A percentile compares a stretch with the other conserved stretches of the same genome.
phyloP scores from a whole-genome alignment of 352 stramenopile species.

The Phytophthora foliorum region DNA sequence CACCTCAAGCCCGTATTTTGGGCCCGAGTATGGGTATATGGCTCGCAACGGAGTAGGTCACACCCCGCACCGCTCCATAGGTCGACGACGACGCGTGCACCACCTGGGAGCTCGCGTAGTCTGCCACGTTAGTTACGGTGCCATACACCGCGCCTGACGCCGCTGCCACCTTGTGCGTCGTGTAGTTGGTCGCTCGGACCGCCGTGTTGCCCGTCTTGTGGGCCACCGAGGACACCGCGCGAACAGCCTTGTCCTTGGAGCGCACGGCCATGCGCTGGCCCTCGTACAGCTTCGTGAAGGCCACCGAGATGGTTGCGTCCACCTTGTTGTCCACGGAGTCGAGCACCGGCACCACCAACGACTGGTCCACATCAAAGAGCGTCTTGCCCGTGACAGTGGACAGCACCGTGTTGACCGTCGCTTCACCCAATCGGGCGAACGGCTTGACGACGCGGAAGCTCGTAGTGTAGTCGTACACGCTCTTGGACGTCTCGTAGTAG shows the following conservation, averaged over 20 bases:
- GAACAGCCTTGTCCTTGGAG: constrained; percentile 70
- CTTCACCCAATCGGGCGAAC: constrained; percentile 74
- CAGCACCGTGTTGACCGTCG: constrained; percentile 72
- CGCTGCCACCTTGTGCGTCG: constrained; percentile 47
- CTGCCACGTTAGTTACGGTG: constrained; percentile 52
- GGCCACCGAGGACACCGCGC: constrained; percentile 45
- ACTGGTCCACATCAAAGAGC: constrained; percentile 67
- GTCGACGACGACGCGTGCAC: constrained; percentile 76
- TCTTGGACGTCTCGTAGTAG: constrained; percentile 87
- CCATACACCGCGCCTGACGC: constrained; percentile 42
- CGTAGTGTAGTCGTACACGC: constrained; percentile 85
- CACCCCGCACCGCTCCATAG: constrained; percentile 58
- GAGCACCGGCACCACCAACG: constrained; percentile 65
- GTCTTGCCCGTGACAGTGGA: constrained; percentile 68
- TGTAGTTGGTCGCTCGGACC: constrained; percentile 68
- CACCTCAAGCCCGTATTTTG: constrained; percentile 75
- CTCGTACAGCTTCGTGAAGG: constrained; percentile 72
- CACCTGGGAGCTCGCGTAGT: constrained; percentile 71
- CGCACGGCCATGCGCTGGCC: constrained; percentile 71
- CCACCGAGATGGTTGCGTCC: constrained; percentile 68
- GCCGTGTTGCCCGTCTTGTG: constrained; percentile 55
- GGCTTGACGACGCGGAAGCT: constrained; percentile 76
- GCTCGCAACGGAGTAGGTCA: constrained; percentile 66
- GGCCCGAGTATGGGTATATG: constrained; percentile 71
- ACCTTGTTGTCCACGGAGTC: constrained; percentile 77